Evolutionary conservation across 2,329 filamentous ascomycete species (phyloP).

Genomic region (Cercospora sp.): DNA sequence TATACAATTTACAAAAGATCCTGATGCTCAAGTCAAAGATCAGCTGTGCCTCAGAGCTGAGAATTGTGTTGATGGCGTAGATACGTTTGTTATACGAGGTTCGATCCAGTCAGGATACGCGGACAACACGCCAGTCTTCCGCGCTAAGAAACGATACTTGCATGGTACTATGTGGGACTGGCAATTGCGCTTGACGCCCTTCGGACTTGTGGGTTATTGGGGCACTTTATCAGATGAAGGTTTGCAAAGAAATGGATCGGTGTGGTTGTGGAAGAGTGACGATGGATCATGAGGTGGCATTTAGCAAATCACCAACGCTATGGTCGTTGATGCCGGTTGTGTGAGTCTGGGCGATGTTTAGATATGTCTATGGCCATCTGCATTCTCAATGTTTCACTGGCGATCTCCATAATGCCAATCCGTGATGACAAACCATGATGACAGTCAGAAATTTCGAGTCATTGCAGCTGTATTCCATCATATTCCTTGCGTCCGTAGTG

Average conservation of each 20-base stretch:
- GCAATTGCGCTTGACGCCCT: slow-evolving; percentile 16
- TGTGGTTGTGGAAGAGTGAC: slow-evolving; percentile 18
- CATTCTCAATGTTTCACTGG: background rate
- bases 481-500: too few relatives aligned
- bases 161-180: slow-evolving; percentile 12
- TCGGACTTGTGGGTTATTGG: slow-evolving; percentile 22
- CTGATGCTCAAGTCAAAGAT: background rate
- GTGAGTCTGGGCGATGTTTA: background rate
- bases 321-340: too few relatives aligned
- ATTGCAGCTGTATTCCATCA: too few relatives aligned
- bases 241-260: background rate
- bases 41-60: background rate
- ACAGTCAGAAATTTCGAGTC: background rate
- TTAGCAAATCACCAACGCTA: background rate
- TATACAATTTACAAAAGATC: slow-evolving; percentile 8
- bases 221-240: background rate
- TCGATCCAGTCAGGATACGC: background rate
- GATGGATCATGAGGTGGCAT: background rate
- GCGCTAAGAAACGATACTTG: slow-evolving; percentile 13
- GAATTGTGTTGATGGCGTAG: slow-evolving; percentile 16
- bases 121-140: slow-evolving; percentile 3
- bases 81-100: slow-evolving; percentile 9
- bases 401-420: background rate
- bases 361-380: too few relatives aligned
- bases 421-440: background rate